Conservation (phyloP, 345 rosid species). For the Anacardium occidentale region DNA sequence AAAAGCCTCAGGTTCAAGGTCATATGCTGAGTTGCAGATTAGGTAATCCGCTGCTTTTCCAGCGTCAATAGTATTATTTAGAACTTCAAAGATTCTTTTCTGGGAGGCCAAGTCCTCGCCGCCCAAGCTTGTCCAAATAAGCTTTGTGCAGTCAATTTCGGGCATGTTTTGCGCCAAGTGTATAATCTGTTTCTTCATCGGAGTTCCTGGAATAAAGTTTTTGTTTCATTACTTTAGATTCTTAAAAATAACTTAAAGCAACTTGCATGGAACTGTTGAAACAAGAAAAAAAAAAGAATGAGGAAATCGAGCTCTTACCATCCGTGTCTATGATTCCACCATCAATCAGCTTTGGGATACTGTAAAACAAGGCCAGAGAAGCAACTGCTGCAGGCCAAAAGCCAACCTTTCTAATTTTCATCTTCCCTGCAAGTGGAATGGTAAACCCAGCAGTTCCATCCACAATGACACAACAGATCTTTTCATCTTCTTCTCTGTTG, state of each 20-base stretch:
- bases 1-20: constrained; percentile 35
- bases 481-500: not conserved
- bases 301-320: not conserved
- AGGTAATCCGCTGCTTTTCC: constrained; percentile 35
- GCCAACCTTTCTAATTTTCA: constrained; percentile 8
- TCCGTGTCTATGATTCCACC: constrained; percentile 20
- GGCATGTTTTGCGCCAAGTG: constrained; percentile 30
- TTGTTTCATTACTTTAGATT: no score
- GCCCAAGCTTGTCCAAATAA: constrained; percentile 32
- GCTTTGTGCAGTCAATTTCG: constrained; percentile 22
- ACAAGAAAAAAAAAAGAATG: not conserved
- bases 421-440: constrained; percentile 14
- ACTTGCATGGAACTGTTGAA: not conserved
- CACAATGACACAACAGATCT: constrained; percentile 13
- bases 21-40: constrained; percentile 31
- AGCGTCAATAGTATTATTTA: constrained; percentile 13
- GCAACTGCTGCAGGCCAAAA: constrained; percentile 27
- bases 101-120: constrained; percentile 21
- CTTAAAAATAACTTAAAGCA: no score
- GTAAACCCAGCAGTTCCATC: constrained; percentile 11
- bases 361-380: not conserved
- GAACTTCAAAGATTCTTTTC: constrained; percentile 28
- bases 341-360: constrained; percentile 14
- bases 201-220: constrained; percentile 26
- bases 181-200: constrained; percentile 11